These are phyloP conservation scores for Fusarium incarnatum DNA, from an alignment of 2,329 filamentous ascomycete genomes.

Conservation along the genomic window DNA sequence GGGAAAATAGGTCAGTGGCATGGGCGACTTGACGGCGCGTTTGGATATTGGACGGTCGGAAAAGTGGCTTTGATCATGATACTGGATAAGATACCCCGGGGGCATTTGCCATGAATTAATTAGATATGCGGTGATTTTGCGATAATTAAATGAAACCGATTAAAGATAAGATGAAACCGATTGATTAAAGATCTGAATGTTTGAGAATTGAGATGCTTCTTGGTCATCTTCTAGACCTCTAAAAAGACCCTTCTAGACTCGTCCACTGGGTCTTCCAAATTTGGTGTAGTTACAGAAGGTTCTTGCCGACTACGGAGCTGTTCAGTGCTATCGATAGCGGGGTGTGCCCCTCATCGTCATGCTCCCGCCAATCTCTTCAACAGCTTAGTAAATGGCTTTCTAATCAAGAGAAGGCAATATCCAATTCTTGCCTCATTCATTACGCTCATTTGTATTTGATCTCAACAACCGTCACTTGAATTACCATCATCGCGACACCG, in stretches of 20 bases:
- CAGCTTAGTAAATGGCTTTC: constrained; percentile 48
- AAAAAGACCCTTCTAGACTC: not conserved
- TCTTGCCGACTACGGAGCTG: constrained; percentile 8
- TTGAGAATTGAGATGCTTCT: not conserved
- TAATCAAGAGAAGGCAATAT: constrained; percentile 36
- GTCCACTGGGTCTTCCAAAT: not conserved
- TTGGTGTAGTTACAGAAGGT: not conserved
- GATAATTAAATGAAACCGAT: too few relatives aligned
- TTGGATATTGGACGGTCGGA: constrained; percentile 18
- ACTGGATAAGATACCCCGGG: constrained; percentile 18
- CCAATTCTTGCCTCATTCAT: not conserved
- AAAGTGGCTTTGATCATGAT: constrained; percentile 28
- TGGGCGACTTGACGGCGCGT: constrained; percentile 9
- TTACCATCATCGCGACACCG: too few relatives aligned
- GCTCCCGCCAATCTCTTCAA: constrained; percentile 34
- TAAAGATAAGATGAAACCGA: not conserved
- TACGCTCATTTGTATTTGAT: not conserved
- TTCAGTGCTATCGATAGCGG: constrained; percentile 30
- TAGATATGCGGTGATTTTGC: not conserved
- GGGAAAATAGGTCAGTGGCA: not conserved
- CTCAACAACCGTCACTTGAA: not conserved
- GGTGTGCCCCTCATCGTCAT: constrained; percentile 30
- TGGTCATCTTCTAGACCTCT: not conserved
- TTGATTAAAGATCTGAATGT: not conserved
- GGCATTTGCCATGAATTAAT: constrained; percentile 1